Conservation (phyloP, 331 rosid genomes). For the Telfairia occidentalis region DNA sequence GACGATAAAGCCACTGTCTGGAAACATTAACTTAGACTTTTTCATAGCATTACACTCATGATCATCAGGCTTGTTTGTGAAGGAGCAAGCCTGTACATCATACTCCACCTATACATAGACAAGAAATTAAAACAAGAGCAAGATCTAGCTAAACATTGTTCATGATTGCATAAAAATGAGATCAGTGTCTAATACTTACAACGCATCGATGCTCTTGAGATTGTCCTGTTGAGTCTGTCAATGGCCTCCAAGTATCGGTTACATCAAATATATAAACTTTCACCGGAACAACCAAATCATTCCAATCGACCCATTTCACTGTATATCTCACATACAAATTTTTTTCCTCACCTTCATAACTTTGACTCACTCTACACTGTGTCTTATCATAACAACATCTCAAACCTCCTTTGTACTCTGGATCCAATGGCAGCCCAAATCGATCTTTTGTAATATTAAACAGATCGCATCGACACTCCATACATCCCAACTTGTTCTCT, state of each 20-base stretch:
- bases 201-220: conserved; percentile 18
- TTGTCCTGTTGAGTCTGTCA: conserved; percentile 1
- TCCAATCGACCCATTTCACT: conserved; percentile 40
- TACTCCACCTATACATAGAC: conserved; percentile 22
- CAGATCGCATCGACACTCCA: conserved; percentile 34
- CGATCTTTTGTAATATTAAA: conserved; percentile 26
- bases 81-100: conserved; percentile 19
- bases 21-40: conserved; percentile 9
- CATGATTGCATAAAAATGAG: too few species aligned
- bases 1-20: conserved; percentile 27
- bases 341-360: conserved; percentile 19
- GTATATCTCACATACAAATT: conserved; percentile 31
- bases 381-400: conserved; percentile 30
- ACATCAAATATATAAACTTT: conserved; percentile 31
- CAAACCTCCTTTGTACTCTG: conserved; percentile 29
- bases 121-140: too few species aligned
- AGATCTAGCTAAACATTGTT: too few species aligned
- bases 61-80: not conserved
- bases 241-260: conserved; percentile 23
- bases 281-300: conserved; percentile 29
- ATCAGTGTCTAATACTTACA: too few species aligned
- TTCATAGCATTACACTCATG: conserved; percentile 10
- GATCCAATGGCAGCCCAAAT: conserved; percentile 18
- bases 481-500: conserved; percentile 28
- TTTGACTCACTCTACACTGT: conserved; percentile 20